Percentiles rank a stretch among this genome's conserved stretches.
phyloP scores from a whole-genome alignment of 768 basidiomycete species.

The Coprinopsis sp. region DNA sequence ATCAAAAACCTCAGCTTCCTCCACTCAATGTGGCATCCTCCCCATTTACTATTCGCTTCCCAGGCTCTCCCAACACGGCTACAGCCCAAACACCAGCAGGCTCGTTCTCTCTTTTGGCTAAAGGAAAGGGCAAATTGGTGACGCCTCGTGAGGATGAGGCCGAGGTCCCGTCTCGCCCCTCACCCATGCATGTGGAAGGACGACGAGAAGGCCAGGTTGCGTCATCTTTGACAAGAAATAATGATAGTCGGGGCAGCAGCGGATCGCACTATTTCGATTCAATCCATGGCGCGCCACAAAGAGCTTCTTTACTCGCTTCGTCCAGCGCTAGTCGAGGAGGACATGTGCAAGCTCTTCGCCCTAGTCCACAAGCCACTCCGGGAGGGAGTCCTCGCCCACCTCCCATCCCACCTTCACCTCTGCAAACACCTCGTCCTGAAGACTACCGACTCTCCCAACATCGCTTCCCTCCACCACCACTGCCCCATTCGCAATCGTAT shows the following conservation, averaged over 20 bases:
- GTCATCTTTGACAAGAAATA: neutral
- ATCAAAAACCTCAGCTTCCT: neutral
- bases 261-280: neutral
- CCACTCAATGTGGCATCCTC: neutral
- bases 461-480: neutral
- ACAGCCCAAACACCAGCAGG: too few species aligned
- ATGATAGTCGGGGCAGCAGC: neutral
- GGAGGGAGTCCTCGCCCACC: too few species aligned
- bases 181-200: too few species aligned
- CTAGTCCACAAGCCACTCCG: too few species aligned
- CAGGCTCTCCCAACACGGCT: neutral
- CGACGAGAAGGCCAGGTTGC: neutral
- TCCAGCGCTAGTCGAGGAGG: neutral
- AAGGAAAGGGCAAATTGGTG: too few species aligned
- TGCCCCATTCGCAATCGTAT: neutral
- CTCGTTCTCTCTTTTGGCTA: too few species aligned
- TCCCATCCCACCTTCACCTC: constrained; percentile 2
- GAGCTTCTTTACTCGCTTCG: constrained; percentile 3
- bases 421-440: constrained; percentile 10
- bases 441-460: neutral
- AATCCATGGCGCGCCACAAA: too few species aligned
- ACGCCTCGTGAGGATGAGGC: too few species aligned
- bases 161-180: too few species aligned
- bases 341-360: too few species aligned
- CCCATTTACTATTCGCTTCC: constrained; percentile 5